Conservation (phyloP, 163 green algal species). For the Volvox carteri region DNA sequence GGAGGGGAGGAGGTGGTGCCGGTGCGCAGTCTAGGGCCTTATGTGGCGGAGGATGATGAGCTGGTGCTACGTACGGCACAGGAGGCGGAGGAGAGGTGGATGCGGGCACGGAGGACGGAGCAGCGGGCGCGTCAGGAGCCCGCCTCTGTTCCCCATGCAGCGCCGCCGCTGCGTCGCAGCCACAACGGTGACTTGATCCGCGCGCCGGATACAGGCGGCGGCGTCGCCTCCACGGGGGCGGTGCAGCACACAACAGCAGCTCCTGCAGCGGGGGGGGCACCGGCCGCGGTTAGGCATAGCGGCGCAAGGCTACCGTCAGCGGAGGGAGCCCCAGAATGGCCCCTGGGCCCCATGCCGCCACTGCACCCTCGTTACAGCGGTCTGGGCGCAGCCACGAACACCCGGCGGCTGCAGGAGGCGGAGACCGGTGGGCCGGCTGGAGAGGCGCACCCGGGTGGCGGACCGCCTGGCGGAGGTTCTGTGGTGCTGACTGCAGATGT, state of each 20-base stretch:
- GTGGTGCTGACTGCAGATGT: too few relatives aligned
- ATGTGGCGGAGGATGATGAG: constrained; percentile 50
- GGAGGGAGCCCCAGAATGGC: neutral
- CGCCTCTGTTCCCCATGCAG: neutral
- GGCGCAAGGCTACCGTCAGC: neutral
- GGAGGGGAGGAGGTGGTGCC: constrained; percentile 50
- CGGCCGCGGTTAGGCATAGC: too few relatives aligned
- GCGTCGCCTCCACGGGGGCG: neutral
- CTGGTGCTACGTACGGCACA: constrained; percentile 41
- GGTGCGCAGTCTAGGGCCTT: constrained; percentile 36
- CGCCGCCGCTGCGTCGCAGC: constrained; percentile 26
- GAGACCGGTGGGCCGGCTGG: too few relatives aligned
- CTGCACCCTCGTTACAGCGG: too few relatives aligned
- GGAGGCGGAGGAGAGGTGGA: constrained; percentile 47
- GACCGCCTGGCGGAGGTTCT: too few relatives aligned
- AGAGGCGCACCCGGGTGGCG: too few relatives aligned
- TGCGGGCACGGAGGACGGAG: neutral
- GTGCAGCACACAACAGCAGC: too few relatives aligned
- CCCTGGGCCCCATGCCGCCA: too few relatives aligned
- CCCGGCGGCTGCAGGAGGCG: too few relatives aligned
- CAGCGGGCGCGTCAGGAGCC: constrained; percentile 4
- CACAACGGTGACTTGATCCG: constrained; percentile 24
- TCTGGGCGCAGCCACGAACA: too few relatives aligned
- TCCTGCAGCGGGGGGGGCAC: neutral
- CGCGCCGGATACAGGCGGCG: neutral